phyloP scores from a whole-genome alignment of 2,329 filamentous ascomycete genomes.

The Pseudogymnoascus sp. region DNA sequence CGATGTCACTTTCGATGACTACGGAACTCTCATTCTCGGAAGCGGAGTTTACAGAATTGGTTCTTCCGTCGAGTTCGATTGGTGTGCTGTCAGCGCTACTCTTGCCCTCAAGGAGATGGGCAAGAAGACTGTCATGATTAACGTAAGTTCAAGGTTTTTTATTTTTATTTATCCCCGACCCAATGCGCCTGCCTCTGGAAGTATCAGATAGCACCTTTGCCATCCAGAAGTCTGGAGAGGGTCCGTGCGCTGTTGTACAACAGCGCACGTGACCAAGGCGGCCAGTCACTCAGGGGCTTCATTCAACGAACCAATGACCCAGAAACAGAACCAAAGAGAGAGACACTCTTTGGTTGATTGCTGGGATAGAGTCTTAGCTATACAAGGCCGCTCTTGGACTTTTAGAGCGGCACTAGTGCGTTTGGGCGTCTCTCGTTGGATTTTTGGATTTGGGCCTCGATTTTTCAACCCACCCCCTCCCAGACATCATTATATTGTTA shows the following conservation, averaged over 20 bases:
- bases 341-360: not conserved
- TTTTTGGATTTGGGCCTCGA: slow-evolving; percentile 10
- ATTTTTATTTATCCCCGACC: slow-evolving; percentile 1
- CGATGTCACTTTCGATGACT: slow-evolving; percentile 89
- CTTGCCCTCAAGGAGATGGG: slow-evolving; percentile 76
- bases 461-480: not conserved
- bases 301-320: not conserved
- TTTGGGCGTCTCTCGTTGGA: not conserved
- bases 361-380: not conserved
- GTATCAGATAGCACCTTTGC: not conserved
- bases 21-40: slow-evolving; percentile 81
- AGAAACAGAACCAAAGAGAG: not conserved
- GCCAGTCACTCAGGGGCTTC: not conserved
- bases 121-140: slow-evolving; percentile 98
- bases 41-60: slow-evolving; percentile 97
- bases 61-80: slow-evolving; percentile 96
- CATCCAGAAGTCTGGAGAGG: not conserved
- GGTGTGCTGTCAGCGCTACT: slow-evolving; percentile 90
- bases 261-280: not conserved
- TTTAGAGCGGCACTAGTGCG: not conserved
- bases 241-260: not conserved
- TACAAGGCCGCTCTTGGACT: not conserved
- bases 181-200: not conserved
- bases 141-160: slow-evolving; percentile 43
- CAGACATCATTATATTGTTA: not conserved